Conservation (phyloP, 1,284 basidiomycete genomes). For the Ustilago hordei region DNA sequence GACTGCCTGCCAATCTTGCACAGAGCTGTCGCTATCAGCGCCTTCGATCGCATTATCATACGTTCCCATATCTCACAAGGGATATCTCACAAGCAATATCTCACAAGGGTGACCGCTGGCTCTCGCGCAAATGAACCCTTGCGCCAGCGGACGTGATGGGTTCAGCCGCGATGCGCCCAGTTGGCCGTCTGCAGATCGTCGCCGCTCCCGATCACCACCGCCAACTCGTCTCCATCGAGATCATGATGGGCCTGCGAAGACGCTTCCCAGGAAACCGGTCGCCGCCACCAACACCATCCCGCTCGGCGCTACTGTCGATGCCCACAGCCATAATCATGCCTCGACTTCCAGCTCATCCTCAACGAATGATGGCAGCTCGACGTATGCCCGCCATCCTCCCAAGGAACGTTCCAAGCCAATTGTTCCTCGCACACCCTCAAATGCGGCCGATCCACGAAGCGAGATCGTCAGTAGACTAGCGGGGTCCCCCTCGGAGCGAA, state of each 20-base stretch:
- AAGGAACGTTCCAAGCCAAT: slow-evolving; percentile 7
- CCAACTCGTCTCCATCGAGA: slow-evolving; percentile 8
- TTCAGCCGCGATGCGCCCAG: slow-evolving; percentile 14
- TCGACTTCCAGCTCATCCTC: slow-evolving; percentile 9
- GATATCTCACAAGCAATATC: not conserved
- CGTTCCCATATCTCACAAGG: too few relatives aligned
- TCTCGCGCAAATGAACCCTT: slow-evolving; percentile 16
- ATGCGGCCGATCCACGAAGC: not conserved
- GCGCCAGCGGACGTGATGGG: slow-evolving; percentile 13
- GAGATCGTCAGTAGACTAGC: slow-evolving; percentile 13
- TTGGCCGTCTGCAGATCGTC: slow-evolving; percentile 14
- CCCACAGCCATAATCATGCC: slow-evolving; percentile 5
- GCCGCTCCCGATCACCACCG: slow-evolving; percentile 26
- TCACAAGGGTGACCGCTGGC: not conserved
- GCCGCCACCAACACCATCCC: slow-evolving; percentile 8
- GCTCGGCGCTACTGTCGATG: not conserved
- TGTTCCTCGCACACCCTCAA: not conserved
- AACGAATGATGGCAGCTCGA: slow-evolving; percentile 9
- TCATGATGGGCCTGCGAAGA: slow-evolving; percentile 19
- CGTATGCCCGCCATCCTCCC: not conserved
- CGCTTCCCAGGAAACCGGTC: slow-evolving; percentile 15
- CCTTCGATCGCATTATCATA: not conserved
- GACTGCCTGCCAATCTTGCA: not conserved
- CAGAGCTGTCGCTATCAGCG: too few relatives aligned
- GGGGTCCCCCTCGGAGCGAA: slow-evolving; percentile 3